A percentile compares a stretch with the other conserved stretches of the same genome.
Evolutionary conservation across 176 grass and related monocot genomes (phyloP).

Genomic region (Oryza glaberrima): DNA sequence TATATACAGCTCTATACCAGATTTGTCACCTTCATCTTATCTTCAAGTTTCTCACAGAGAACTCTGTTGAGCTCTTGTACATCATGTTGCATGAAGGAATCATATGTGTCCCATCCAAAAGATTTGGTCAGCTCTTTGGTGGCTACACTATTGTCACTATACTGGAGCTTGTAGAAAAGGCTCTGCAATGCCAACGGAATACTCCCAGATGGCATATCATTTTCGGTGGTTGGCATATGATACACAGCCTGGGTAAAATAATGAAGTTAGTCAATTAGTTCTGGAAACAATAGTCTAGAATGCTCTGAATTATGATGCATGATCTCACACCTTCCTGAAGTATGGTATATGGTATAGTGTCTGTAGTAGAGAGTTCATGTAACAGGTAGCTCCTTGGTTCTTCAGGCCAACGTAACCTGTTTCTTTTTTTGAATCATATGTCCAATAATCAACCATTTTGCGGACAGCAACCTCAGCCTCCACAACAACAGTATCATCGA

Average conservation of each 20-base stretch:
- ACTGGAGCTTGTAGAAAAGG: slow-evolving; percentile 94
- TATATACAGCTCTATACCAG: slow-evolving; percentile 23
- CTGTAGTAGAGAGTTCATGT: slow-evolving; percentile 98
- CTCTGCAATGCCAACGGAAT: slow-evolving; percentile 91
- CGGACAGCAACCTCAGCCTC: slow-evolving; percentile 84
- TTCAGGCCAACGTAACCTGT: slow-evolving; percentile 92
- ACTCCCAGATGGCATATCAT: slow-evolving; percentile 92
- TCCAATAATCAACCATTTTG: slow-evolving; percentile 84
- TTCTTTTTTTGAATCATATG: slow-evolving; percentile 93
- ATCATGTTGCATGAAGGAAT: slow-evolving; percentile 99
- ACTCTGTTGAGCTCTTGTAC: slow-evolving; percentile 96
- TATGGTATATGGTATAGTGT: slow-evolving; percentile 92
- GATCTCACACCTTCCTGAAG: slow-evolving; percentile 75
- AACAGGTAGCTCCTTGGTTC: slow-evolving; percentile 95
- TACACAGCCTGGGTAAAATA: slow-evolving; percentile 70
- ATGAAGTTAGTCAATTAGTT: slow-evolving; percentile 6
- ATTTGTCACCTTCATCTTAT: slow-evolving; percentile 87
- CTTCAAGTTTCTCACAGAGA: slow-evolving; percentile 94
- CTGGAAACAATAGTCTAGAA: slow-evolving; percentile 28
- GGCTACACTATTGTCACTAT: slow-evolving; percentile 84
- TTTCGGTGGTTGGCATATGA: slow-evolving; percentile 98
- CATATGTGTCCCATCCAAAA: slow-evolving; percentile 99
- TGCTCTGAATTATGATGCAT: slow-evolving; percentile 24
- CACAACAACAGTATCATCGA: slow-evolving; percentile 82
- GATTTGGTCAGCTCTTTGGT: slow-evolving; percentile 98